Base-by-base conservation (phyloP, 1,284 basidiomycete genomes). In the Irpex sp. region DNA sequence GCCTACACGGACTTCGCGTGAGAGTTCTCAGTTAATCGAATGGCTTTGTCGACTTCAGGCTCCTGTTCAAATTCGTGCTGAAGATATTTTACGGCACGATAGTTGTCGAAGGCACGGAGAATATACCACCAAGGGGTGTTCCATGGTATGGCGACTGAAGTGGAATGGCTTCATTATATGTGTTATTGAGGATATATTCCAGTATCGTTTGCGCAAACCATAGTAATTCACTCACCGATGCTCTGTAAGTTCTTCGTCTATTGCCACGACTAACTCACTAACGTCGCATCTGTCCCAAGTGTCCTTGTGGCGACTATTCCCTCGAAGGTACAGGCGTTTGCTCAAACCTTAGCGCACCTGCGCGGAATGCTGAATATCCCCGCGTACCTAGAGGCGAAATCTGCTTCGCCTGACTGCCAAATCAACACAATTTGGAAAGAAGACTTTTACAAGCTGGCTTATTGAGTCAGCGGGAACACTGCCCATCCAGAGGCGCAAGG, bases 81-180 rank as follows among this genome's bases (percentile, higher is more conserved):
- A 91, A 91, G 72, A 91, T 94, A 66, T 94, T 94, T 77, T 94
- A 94, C 74, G 91, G 92, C 1, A 85, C 88, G 8, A 93, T 95
- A 61, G 90, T 94, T n/a, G 83, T 95, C 17, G 92, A 95, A 74
- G 91, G 92, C 70, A 78, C 79, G 1, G 78, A 91, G 55, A 75
- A 86, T 54, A 86, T 94, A 60, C 90, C 92, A 21, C 74, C 79
- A 66, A 86, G 83, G 26, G 92, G 93, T 3, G 77, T 80, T 61
- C 89, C 92, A 67, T 93, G 90, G 90, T 92, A 68, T 68, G 80
- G 69, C 17, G 36, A 31, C 37, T 65, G 26, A 49, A 36, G 53
- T 37, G 13, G 5, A 43, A 53, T 51, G 36, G 26, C 26, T 26
- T 26, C 26, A n/a, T 15, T 81, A 31, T 46, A 49, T 6, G 36